phyloP scores from a whole-genome alignment of 768 basidiomycete genomes.

The Collybia sordida region DNA sequence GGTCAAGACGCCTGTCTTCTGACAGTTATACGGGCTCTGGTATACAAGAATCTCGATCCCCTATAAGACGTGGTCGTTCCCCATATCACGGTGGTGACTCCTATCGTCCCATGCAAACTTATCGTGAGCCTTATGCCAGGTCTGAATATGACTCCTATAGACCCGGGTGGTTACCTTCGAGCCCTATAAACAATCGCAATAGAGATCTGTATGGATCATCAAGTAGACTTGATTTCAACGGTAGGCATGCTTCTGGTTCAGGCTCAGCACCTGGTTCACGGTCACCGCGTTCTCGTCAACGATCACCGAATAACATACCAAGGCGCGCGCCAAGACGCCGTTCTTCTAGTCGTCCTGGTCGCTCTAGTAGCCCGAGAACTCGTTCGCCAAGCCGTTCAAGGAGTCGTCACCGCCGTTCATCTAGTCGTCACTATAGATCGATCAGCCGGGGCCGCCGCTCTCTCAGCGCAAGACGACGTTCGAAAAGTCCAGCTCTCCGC shows the following conservation, averaged over 20 bases:
- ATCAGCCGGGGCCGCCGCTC: slow-evolving; percentile 13
- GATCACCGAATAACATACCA: slow-evolving; percentile 12
- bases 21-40: slow-evolving; percentile 37
- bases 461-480: slow-evolving; percentile 3
- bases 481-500: neutral
- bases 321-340: slow-evolving; percentile 15
- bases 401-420: slow-evolving; percentile 13
- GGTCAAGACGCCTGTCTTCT: slow-evolving; percentile 6
- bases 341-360: slow-evolving; percentile 12
- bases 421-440: slow-evolving; percentile 14
- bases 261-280: slow-evolving; percentile 29
- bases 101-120: slow-evolving; percentile 46
- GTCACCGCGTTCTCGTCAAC: slow-evolving; percentile 22
- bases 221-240: slow-evolving; percentile 24
- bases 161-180: slow-evolving; percentile 33
- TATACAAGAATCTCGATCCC: slow-evolving; percentile 29
- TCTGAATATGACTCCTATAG: slow-evolving; percentile 50
- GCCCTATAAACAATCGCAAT: slow-evolving; percentile 12
- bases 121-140: slow-evolving; percentile 37
- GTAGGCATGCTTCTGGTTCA: slow-evolving; percentile 22
- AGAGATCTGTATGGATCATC: slow-evolving; percentile 20
- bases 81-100: slow-evolving; percentile 39
- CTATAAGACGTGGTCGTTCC: slow-evolving; percentile 36
- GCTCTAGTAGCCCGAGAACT: slow-evolving; percentile 7
- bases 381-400: slow-evolving; percentile 7